These are phyloP conservation scores for Asterophora lycoperdoides DNA, from an alignment of 768 basidiomycete species.

Conservation along the genomic window DNA sequence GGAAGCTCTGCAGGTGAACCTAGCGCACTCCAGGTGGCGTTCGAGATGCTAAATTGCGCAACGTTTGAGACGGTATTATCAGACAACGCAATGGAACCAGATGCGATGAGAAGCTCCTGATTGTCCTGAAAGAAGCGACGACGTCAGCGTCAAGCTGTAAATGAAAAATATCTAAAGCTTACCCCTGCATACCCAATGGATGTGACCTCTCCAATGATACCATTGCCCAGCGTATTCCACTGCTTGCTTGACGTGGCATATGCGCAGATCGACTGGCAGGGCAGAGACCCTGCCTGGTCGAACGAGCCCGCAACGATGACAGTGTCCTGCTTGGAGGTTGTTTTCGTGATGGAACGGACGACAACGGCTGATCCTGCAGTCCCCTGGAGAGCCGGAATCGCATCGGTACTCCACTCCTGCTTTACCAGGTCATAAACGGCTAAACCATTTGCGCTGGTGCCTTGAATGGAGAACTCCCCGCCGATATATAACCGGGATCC, in stretches of 20 bases:
- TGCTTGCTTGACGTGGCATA: slow-evolving; percentile 64
- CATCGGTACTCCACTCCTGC: slow-evolving; percentile 57
- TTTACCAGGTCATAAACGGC: slow-evolving; percentile 73
- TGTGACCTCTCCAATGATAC: slow-evolving; percentile 77
- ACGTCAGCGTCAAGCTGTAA: slow-evolving; percentile 2
- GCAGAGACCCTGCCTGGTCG: slow-evolving; percentile 65
- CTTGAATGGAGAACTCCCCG: slow-evolving; percentile 70
- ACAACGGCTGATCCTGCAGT: slow-evolving; percentile 49
- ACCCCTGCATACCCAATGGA: slow-evolving; percentile 81
- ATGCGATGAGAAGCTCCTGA: slow-evolving; percentile 69
- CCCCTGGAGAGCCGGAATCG: slow-evolving; percentile 58
- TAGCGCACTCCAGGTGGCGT: slow-evolving; percentile 69
- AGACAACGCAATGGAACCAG: slow-evolving; percentile 70
- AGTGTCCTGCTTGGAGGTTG: slow-evolving; percentile 52
- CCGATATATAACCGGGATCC: slow-evolving; percentile 74
- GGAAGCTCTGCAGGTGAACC: slow-evolving; percentile 62
- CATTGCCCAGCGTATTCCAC: slow-evolving; percentile 78
- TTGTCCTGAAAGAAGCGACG: slow-evolving; percentile 41
- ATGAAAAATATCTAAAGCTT: slow-evolving; percentile 14
- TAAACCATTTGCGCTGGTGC: slow-evolving; percentile 60
- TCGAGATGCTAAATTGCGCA: slow-evolving; percentile 65
- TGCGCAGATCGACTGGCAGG: slow-evolving; percentile 75
- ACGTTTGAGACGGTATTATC: slow-evolving; percentile 67
- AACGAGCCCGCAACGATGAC: slow-evolving; percentile 91
- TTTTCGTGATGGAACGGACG: slow-evolving; percentile 67